Conservation (phyloP, 2,329 filamentous ascomycete species). For the Sarocladium kiliense region DNA sequence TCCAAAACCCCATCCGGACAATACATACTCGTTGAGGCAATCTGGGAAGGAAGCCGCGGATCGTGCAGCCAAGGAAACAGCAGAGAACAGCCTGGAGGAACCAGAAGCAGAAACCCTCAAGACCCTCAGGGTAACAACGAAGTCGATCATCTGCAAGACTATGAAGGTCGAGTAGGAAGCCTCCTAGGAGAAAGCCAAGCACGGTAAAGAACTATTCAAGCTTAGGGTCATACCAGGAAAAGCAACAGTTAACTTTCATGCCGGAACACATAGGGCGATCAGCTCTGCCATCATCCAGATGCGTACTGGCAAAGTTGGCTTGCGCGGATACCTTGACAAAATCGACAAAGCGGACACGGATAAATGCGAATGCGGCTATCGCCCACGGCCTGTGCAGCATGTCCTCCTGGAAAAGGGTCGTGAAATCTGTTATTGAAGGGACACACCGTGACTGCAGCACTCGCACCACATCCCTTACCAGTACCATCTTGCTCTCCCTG, state of each 20-base stretch:
- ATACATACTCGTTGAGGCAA: background rate
- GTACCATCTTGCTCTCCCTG: no score
- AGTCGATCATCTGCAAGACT: background rate
- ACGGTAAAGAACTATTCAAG: background rate
- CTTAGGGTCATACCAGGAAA: background rate
- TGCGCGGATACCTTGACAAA: background rate
- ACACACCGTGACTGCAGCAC: no score
- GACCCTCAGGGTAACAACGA: background rate
- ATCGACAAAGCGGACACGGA: background rate
- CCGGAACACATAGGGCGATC: background rate
- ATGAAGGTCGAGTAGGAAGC: background rate
- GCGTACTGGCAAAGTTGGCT: no score
- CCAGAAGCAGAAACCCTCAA: background rate
- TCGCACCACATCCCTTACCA: no score
- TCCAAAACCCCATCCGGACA: background rate
- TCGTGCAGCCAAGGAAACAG: background rate
- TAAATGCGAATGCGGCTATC: background rate
- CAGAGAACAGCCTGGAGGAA: background rate
- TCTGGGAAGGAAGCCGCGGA: background rate
- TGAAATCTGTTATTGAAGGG: no score
- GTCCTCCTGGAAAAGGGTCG: background rate
- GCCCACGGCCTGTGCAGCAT: background rate
- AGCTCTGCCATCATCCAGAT: background rate
- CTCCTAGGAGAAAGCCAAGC: background rate
- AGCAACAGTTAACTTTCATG: background rate